Base-by-base conservation (phyloP, 306 rosid species). In the Pyrus pyrifolia region DNA sequence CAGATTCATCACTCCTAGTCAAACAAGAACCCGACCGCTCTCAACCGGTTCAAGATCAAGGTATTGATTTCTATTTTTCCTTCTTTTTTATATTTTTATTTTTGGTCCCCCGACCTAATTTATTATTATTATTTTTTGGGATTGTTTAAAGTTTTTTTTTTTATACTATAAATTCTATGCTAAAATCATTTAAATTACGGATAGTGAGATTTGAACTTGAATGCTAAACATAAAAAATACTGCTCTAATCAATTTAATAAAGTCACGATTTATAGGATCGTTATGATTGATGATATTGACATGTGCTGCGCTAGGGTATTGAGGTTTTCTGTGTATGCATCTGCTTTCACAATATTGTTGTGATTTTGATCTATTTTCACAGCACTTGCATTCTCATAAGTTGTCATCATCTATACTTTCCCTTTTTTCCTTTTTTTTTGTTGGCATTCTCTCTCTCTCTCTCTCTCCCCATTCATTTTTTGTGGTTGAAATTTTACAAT, bases 1-100 rank as follows among this genome's bases (percentile, higher is more conserved):
- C 30, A n/a, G 62, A 57, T 11, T n/a, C 62, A 57, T 57, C 14
- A n/a, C 42, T 70, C 23, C 59, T 61, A 19, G 74, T 86, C 45
- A 84, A 82, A 58, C 72, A 82, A 71, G 81, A 87, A 76, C 74
- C 85, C 11, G 74, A 73, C 45, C 76, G 80, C 14, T 60, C 86
- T 83, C 82, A 76, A 68, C 84, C 89, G 30, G 73, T 76, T 72
- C 89, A 70, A 76, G 78, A 76, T 82, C 88, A 83, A 91, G 97
- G 97, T 86, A 80, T 70, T 38, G 29, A 21, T 45, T 60, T 73
- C 25, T 42, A 40, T 44, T 72, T 49, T 42, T 71, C 31, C 30
- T 66, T 59, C 1, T 40, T 42, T 23, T 59, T 44, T n/a, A 1
- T 65, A 27, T 30, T 27, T 25, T 27, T n/a, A 18, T 19, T 18